Evolutionary conservation across 805 yeast genomes (phyloP).

Genomic region (Priceomyces carsonii): DNA sequence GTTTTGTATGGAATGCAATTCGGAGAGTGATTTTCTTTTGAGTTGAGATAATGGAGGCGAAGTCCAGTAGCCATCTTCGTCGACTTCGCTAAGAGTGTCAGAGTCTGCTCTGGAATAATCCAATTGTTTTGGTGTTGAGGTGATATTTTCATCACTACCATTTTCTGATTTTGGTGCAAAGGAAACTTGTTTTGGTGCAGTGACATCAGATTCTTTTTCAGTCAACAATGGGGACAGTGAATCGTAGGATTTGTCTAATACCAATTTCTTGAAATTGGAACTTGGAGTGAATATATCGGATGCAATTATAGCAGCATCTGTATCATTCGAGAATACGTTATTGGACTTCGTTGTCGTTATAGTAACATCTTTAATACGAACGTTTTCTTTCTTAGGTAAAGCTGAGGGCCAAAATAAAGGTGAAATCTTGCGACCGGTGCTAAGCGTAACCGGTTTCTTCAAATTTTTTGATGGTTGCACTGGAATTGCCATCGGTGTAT

Average conservation of each 20-base stretch:
- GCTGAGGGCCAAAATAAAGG: constrained; percentile 46
- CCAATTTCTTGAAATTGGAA: constrained; percentile 51
- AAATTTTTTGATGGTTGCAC: constrained; percentile 19
- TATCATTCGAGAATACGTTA: constrained; percentile 39
- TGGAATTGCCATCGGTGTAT: constrained; percentile 28
- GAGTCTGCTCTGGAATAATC: not conserved
- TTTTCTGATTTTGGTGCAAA: constrained; percentile 9
- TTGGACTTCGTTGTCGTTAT: constrained; percentile 10
- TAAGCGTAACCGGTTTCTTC: constrained; percentile 61
- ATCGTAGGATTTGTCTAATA: constrained; percentile 47
- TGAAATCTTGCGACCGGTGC: constrained; percentile 60
- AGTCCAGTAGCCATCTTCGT: constrained; percentile 83
- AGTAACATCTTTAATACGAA: constrained; percentile 9
- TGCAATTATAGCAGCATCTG: constrained; percentile 68
- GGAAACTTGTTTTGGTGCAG: constrained; percentile 18
- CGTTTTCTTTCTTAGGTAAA: constrained; percentile 11
- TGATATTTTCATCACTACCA: constrained; percentile 3
- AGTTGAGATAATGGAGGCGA: constrained; percentile 73
- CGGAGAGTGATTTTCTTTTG: constrained; percentile 56
- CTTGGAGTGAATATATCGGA: constrained; percentile 74
- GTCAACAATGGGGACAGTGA: constrained; percentile 7
- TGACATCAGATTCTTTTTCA: constrained; percentile 7
- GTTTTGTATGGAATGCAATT: constrained; percentile 61
- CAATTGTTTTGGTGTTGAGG: constrained; percentile 14
- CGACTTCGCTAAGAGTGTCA: constrained; percentile 34